Evolutionary conservation across 768 basidiomycete species (phyloP).

Genomic region (Tricholoma furcatifolium): DNA sequence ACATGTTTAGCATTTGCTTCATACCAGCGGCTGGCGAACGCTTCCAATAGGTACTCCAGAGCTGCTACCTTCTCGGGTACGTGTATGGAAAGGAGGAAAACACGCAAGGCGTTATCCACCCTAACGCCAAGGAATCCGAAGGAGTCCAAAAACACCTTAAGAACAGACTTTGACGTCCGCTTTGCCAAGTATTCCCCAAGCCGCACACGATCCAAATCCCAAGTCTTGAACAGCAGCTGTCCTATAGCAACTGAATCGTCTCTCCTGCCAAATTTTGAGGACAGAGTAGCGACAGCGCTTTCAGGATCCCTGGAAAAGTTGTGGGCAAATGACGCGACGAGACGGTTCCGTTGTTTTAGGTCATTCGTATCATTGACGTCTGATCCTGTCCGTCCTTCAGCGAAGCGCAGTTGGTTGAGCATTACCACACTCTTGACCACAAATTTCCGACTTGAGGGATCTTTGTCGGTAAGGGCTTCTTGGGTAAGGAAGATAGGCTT

Average conservation of each 20-base stretch:
- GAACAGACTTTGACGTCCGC: conserved; percentile 68
- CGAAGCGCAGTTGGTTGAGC: conserved; percentile 66
- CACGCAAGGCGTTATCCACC: conserved; percentile 86
- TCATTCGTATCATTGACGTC: conserved; percentile 34
- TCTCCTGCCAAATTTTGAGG: conserved; percentile 54
- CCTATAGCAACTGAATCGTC: conserved; percentile 78
- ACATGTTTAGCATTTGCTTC: conserved; percentile 80
- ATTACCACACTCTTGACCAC: conserved; percentile 89
- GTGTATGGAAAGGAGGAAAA: conserved; percentile 83
- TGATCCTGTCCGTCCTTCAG: conserved; percentile 65
- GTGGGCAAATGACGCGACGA: conserved; percentile 71
- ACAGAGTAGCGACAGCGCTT: conserved; percentile 69
- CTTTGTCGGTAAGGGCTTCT: conserved; percentile 59
- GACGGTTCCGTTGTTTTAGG: conserved; percentile 49
- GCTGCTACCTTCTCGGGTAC: conserved; percentile 41
- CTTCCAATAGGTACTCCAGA: conserved; percentile 73
- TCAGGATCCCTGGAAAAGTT: conserved; percentile 83
- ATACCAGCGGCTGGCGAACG: conserved; percentile 88
- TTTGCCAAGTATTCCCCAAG: conserved; percentile 84
- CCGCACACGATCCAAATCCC: conserved; percentile 78
- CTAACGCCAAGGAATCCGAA: conserved; percentile 84
- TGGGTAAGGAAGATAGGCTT: conserved; percentile 80
- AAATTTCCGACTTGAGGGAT: conserved; percentile 75
- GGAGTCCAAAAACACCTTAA: conserved; percentile 83
- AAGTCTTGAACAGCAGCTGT: conserved; percentile 74